Conservation (phyloP, 495 filamentous ascomycete species). For the Penicillium roqueforti region DNA sequence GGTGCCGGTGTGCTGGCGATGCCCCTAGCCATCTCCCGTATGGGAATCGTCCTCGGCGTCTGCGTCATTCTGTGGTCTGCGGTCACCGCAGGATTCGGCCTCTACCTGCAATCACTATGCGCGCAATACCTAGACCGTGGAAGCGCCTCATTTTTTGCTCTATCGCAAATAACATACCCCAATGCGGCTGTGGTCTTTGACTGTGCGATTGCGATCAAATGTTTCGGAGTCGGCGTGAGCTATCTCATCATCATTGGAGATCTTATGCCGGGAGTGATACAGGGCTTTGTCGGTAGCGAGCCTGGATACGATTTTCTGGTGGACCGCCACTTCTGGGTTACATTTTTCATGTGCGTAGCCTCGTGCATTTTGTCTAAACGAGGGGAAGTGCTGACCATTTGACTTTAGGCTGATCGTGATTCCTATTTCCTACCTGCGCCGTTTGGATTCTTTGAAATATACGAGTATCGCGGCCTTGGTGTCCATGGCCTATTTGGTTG, state of each 20-base stretch:
- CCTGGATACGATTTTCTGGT: constrained; percentile 65
- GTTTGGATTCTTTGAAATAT: constrained; percentile 93
- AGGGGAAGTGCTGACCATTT: constrained; percentile 11
- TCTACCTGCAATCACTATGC: constrained; percentile 92
- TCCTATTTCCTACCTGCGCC: constrained; percentile 83
- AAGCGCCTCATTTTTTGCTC: constrained; percentile 76
- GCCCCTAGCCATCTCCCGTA: constrained; percentile 88
- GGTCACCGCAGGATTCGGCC: constrained; percentile 79
- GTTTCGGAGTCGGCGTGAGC: constrained; percentile 92
- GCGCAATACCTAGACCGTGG: constrained; percentile 88
- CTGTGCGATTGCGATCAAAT: constrained; percentile 94
- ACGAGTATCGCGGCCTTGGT: constrained; percentile 88
- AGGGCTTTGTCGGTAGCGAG: constrained; percentile 62
- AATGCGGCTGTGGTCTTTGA: constrained; percentile 96
- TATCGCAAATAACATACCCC: constrained; percentile 94
- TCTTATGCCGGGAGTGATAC: constrained; percentile 90
- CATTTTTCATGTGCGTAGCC: constrained; percentile 77
- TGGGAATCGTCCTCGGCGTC: constrained; percentile 78
- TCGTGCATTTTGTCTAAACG: background rate
- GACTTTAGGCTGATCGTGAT: constrained; percentile 77
- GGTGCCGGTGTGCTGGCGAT: constrained; percentile 93
- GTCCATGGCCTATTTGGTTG: constrained; percentile 88
- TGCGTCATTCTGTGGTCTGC: constrained; percentile 89
- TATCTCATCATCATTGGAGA: constrained; percentile 99
- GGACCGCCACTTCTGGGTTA: constrained; percentile 95